Evolutionary conservation across 2,329 filamentous ascomycete genomes (phyloP).

Genomic region (Fusarium anthophilum): DNA sequence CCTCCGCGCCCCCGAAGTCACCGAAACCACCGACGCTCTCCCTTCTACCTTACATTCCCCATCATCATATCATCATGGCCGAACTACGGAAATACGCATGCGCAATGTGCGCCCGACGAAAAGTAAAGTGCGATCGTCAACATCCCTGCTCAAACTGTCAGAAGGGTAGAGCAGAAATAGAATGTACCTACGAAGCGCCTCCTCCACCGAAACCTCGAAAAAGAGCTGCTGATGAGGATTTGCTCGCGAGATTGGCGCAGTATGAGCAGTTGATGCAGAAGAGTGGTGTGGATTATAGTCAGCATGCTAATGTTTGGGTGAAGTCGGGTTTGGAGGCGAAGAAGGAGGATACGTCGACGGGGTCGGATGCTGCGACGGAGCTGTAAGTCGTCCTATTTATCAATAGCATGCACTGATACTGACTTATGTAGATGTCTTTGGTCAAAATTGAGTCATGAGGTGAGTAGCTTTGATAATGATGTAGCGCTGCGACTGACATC

Average conservation of each 20-base stretch:
- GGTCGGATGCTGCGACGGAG: background rate
- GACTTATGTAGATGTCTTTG: constrained; percentile 25
- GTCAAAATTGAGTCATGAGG: constrained; percentile 32
- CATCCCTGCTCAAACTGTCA: constrained; percentile 56
- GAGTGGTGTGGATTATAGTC: constrained; percentile 37
- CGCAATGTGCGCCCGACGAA: constrained; percentile 32
- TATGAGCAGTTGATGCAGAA: constrained; percentile 45
- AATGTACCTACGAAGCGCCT: constrained; percentile 40
- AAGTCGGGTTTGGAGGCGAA: constrained; percentile 15
- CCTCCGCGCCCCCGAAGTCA: background rate
- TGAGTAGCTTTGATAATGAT: background rate
- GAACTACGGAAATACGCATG: constrained; percentile 30
- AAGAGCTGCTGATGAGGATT: constrained; percentile 41
- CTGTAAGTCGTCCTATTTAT: background rate
- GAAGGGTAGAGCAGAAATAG: constrained; percentile 42
- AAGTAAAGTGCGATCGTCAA: constrained; percentile 50
- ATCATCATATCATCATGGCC: background rate
- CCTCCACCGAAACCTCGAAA: constrained; percentile 38
- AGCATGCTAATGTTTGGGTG: constrained; percentile 40
- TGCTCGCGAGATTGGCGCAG: constrained; percentile 32
- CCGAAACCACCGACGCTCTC: background rate
- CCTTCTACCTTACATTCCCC: no score
- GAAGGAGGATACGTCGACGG: background rate
- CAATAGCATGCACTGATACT: accelerated
- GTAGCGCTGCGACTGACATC: background rate